Conservation (phyloP, 345 rosid species). For the Salix koriyanagi region DNA sequence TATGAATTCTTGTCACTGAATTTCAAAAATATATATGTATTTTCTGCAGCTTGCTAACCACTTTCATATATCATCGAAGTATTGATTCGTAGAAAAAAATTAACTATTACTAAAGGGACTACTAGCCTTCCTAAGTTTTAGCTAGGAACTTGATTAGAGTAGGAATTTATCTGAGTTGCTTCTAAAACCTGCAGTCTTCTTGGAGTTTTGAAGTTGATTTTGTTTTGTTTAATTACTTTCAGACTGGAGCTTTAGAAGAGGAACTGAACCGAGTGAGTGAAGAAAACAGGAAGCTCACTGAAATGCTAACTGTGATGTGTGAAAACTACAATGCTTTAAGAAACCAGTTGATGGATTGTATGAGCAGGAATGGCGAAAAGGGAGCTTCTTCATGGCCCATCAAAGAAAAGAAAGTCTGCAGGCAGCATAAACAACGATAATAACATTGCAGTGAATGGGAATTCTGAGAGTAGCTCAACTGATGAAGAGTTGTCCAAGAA, state of each 20-base stretch:
- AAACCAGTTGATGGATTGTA: slow-evolving; percentile 53
- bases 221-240: not conserved
- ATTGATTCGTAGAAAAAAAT: not conserved
- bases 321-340: slow-evolving; percentile 70
- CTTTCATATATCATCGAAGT: not conserved
- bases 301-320: slow-evolving; percentile 67
- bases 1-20: not conserved
- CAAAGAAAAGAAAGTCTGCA: slow-evolving; percentile 76
- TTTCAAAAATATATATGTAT: not conserved
- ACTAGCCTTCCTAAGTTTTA: not conserved
- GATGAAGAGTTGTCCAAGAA: slow-evolving; percentile 79
- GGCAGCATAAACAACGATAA: slow-evolving; percentile 33
- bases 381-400: slow-evolving; percentile 41
- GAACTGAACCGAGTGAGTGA: slow-evolving; percentile 72
- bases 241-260: slow-evolving; percentile 58
- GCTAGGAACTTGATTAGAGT: not conserved
- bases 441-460: slow-evolving; percentile 33
- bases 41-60: not conserved
- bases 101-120: not conserved
- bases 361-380: slow-evolving; percentile 45
- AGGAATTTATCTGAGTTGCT: not conserved
- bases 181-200: not conserved
- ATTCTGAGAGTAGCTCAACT: slow-evolving; percentile 86
- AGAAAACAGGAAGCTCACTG: slow-evolving; percentile 83
- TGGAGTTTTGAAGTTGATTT: not conserved